Conservation (phyloP, 139 green algal species). For the Micractinium conductrix region DNA sequence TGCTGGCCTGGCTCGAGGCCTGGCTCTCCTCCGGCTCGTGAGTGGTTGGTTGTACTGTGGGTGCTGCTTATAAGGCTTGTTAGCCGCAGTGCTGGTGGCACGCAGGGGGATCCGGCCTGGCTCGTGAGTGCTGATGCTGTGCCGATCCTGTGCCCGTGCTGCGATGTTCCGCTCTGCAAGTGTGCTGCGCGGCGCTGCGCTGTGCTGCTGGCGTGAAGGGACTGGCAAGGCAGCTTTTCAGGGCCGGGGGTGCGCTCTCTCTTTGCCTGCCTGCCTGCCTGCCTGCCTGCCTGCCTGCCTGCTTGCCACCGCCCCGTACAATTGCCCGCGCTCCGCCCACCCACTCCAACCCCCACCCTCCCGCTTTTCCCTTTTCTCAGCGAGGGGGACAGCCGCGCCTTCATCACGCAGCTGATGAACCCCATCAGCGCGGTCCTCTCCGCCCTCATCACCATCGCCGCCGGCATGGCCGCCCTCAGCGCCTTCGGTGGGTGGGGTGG, state of each 20-base stretch:
- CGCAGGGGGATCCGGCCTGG: too few relatives aligned
- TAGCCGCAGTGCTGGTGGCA: background rate
- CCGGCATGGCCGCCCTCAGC: background rate
- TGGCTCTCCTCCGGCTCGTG: background rate
- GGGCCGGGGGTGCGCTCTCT: background rate
- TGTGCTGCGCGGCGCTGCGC: background rate
- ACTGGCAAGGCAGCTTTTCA: background rate
- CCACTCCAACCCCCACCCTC: background rate
- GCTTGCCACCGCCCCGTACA: too few relatives aligned
- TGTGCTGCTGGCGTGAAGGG: background rate
- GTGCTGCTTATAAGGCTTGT: background rate
- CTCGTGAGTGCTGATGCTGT: too few relatives aligned
- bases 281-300: background rate
- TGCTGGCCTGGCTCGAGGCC: background rate
- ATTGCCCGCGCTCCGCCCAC: too few relatives aligned
- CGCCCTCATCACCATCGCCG: slow-evolving; percentile 6
- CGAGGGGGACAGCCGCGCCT: background rate
- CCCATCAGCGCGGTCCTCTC: slow-evolving; percentile 5
- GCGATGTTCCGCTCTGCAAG: background rate
- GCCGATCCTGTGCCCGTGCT: background rate
- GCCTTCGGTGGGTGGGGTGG: background rate
- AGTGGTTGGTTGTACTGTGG: background rate
- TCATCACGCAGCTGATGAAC: slow-evolving; percentile 15
- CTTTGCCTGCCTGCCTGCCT: too few relatives aligned
- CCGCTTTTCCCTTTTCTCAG: background rate